A percentile compares a stretch with the other conserved stretches of the same genome.
These are phyloP conservation scores for Floccularia luteovirens DNA, from an alignment of 768 basidiomycete species.

Conservation along the genomic window DNA sequence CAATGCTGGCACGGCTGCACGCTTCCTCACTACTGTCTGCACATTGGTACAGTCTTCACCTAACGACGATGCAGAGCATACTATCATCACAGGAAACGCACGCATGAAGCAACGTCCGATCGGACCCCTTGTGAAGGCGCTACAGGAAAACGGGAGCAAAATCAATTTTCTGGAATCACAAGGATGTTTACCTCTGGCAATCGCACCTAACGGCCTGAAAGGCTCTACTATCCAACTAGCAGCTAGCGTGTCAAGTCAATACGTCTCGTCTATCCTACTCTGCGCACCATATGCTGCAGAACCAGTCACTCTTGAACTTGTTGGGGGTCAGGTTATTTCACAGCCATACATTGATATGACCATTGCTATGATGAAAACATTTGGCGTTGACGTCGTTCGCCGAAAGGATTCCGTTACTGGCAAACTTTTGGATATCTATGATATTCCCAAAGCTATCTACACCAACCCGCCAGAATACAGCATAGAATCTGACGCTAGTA, in stretches of 20 bases:
- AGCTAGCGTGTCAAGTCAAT: conserved; percentile 95
- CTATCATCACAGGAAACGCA: conserved; percentile 93
- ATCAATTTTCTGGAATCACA: conserved; percentile 73
- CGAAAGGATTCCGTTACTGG: conserved; percentile 53
- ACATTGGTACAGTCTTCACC: conserved; percentile 61
- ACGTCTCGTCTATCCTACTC: conserved; percentile 93
- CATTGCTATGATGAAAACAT: conserved; percentile 93
- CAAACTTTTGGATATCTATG: conserved; percentile 69
- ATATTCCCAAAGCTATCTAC: conserved; percentile 78
- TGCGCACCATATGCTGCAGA: conserved; percentile 90
- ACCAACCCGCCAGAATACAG: conserved; percentile 72
- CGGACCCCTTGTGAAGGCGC: conserved; percentile 88
- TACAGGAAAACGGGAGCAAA: conserved; percentile 69
- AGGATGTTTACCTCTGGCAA: conserved; percentile 86
- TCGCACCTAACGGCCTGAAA: conserved; percentile 73
- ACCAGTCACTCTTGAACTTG: conserved; percentile 83
- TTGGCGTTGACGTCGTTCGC: conserved; percentile 74
- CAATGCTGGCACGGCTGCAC: conserved; percentile 96
- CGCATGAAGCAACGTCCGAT: conserved; percentile 99
- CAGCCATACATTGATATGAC: conserved; percentile 99
- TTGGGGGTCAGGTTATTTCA: conserved; percentile 92
- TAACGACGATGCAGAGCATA: conserved; percentile 34
- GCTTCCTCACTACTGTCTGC: conserved; percentile 96
- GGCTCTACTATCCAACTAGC: conserved; percentile 83
- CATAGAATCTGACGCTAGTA: conserved; percentile 94